Evolutionary conservation across 768 basidiomycete species (phyloP).

Genomic region (Stropharia rugosoannulata): DNA sequence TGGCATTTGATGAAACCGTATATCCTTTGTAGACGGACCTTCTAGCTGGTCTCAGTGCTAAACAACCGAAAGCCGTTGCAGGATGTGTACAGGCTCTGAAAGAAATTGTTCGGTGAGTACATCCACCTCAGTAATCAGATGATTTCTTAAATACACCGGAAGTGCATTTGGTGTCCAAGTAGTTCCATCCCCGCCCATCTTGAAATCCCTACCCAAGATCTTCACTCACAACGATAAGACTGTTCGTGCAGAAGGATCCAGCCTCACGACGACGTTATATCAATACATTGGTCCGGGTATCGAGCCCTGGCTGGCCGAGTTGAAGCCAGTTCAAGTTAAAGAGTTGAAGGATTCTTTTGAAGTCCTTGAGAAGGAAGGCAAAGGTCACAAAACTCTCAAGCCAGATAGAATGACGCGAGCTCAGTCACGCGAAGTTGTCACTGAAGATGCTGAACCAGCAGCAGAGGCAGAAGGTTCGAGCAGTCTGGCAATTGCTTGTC

Average conservation of each 20-base stretch:
- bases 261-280: conserved; percentile 75
- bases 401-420: conserved; percentile 77
- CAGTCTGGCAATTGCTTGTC: neutral
- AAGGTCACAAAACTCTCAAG: conserved; percentile 79
- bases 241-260: conserved; percentile 88
- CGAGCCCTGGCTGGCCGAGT: conserved; percentile 80
- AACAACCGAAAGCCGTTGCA: conserved; percentile 93
- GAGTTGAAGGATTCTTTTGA: conserved; percentile 93
- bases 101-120: conserved; percentile 78
- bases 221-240: conserved; percentile 95
- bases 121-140: neutral
- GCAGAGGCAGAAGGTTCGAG: conserved; percentile 49
- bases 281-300: conserved; percentile 84
- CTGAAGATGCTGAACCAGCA: conserved; percentile 35
- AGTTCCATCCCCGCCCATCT: conserved; percentile 73
- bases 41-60: conserved; percentile 81
- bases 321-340: conserved; percentile 97
- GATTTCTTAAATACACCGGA: conserved; percentile 4
- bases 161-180: conserved; percentile 81
- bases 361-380: conserved; percentile 76
- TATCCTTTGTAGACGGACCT: conserved; percentile 60
- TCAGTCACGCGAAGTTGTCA: conserved; percentile 71
- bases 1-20: conserved; percentile 26
- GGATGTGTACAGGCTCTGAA: conserved; percentile 75
- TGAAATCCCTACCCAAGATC: conserved; percentile 88